Conservation (phyloP, 305 asterid species). For the Fraxinus paxiana region DNA sequence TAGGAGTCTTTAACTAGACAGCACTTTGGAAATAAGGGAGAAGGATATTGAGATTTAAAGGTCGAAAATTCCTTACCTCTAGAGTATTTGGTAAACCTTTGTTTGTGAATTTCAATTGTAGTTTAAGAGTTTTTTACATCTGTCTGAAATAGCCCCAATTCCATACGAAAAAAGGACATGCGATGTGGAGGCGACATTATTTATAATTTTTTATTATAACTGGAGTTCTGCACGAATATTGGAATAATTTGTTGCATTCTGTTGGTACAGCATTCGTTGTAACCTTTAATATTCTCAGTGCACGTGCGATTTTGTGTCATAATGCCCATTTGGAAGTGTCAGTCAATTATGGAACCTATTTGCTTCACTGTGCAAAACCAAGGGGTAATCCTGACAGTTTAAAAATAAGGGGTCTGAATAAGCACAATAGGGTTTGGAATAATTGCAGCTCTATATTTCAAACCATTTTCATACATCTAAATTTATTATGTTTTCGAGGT, state of each 20-base stretch:
- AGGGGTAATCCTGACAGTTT: neutral
- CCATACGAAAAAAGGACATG: neutral
- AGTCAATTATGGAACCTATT: neutral
- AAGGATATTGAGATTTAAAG: neutral
- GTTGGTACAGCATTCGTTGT: neutral
- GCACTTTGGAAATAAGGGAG: neutral
- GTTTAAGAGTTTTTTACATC: neutral
- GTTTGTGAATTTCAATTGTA: neutral
- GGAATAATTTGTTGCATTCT: neutral
- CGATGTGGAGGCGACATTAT: neutral
- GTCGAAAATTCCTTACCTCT: neutral
- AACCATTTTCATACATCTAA: neutral
- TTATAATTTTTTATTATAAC: neutral
- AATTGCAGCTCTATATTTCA: neutral
- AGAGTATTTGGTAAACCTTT: neutral
- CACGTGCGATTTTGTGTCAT: neutral
- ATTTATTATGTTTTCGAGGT: neutral
- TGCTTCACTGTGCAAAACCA: neutral
- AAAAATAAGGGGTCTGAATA: neutral
- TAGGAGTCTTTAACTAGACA: neutral
- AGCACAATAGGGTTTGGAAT: neutral
- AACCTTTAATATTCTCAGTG: neutral
- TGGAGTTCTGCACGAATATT: neutral
- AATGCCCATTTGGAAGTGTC: neutral
- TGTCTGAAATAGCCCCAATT: neutral